Evolutionary conservation across 108 stramenopile genomes (phyloP), one percentile per base, ranked within the genome.

Genomic region (Nannochloropsis salina): DNA sequence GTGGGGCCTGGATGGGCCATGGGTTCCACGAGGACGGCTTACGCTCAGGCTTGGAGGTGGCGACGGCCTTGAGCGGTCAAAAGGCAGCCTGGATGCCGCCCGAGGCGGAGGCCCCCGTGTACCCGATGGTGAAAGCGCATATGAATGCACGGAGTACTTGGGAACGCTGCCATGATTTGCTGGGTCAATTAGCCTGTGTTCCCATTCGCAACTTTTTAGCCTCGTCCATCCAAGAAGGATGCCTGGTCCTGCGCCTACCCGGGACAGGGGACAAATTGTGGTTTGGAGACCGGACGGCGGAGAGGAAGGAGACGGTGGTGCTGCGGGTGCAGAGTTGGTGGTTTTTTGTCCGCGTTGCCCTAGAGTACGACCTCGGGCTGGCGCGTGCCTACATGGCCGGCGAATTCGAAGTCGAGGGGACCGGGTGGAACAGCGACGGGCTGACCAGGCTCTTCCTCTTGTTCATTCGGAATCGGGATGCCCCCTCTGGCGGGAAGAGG

Each of bases 11-110:
- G 94, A 85, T 86, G 80, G 97, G 97, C 45, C 95, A 96, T 88
- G 98, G 98, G 6, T 99, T 99, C 89, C 98, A 99, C 86, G 98
- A 99, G 89, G 98, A 98, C 90, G 97, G 95, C 83, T 93, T 87
- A 44, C 61, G 88, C 42, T 85, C 85, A 2, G 88, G 88, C 44
- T 80, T 89, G 15, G 85, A 89, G 83, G 85, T 82, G 31, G 84
- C 88, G 15, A 79, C 83, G 11, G 88, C 85, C 42, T 80, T 89
- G 74, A 83, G 85, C 20, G 85, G 88, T 42, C 84, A 83, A 44
- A 42, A 85, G 18, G 88, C 83, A 9, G 85, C 85, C 3, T 89
- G 88, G 87, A 80, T 74, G 41, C 40, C 81, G 5, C 45, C 84
- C 21, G 80, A 42, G 8, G 61, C 61, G n/a, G 61, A 74, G 61